Percentiles rank a stretch among this genome's conserved stretches.
phyloP scores from a whole-genome alignment of 352 stramenopile genomes.

The Vaucheria bursata region DNA sequence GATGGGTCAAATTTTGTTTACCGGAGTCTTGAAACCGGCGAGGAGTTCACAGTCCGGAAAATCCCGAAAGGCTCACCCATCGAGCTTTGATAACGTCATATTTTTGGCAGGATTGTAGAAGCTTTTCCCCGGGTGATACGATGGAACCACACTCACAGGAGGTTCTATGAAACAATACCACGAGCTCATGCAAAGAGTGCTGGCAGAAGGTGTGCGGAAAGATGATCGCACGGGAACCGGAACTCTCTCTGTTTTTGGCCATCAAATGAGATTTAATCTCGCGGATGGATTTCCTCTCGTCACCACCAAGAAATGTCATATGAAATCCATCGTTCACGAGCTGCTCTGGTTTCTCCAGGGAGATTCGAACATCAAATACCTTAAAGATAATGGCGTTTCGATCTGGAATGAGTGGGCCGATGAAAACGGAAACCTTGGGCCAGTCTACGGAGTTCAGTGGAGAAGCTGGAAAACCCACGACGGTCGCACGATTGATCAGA shows the following conservation, averaged over 20 bases:
- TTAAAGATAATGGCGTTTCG: neutral
- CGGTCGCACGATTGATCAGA: neutral
- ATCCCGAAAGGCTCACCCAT: too few relatives aligned
- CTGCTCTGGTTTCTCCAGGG: neutral
- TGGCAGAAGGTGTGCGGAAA: too few relatives aligned
- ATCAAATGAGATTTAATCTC: constrained; percentile 61
- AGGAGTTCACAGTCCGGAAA: too few relatives aligned
- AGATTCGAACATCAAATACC: neutral
- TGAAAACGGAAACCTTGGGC: constrained; percentile 88
- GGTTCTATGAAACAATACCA: too few relatives aligned
- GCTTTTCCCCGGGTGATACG: too few relatives aligned
- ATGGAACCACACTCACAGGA: too few relatives aligned
- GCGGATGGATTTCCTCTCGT: constrained; percentile 18
- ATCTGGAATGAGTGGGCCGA: constrained; percentile 65
- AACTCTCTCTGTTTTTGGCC: constrained; percentile 91
- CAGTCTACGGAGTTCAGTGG: constrained; percentile 86
- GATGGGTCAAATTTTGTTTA: too few relatives aligned
- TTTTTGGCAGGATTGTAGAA: too few relatives aligned
- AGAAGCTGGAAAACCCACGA: constrained; percentile 86
- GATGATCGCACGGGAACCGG: constrained; percentile 93
- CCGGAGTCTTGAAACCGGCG: too few relatives aligned
- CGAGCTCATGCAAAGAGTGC: too few relatives aligned
- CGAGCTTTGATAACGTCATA: too few relatives aligned
- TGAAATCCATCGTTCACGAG: neutral
- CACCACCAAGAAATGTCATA: neutral